Evolutionary conservation across 306 rosid genomes (phyloP).

Genomic region (Alnus rubra): DNA sequence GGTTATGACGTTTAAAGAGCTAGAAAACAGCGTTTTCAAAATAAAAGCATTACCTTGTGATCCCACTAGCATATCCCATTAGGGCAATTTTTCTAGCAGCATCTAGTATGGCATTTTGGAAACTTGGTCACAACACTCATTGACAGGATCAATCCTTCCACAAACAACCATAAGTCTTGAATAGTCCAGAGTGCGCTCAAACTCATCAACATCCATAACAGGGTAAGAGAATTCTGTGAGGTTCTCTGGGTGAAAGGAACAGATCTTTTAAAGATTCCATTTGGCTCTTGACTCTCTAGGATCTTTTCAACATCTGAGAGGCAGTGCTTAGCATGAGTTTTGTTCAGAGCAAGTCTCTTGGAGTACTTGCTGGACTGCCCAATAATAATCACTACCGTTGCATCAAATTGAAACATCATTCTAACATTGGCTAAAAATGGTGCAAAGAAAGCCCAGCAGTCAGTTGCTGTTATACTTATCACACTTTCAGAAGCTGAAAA

Average conservation of each 20-base stretch:
- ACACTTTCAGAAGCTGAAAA: conserved; percentile 43
- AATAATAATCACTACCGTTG: conserved; percentile 48
- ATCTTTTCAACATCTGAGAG: conserved; percentile 61
- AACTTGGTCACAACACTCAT: conserved; percentile 65
- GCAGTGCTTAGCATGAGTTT: conserved; percentile 55
- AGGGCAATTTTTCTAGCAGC: conserved; percentile 55
- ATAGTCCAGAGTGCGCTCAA: conserved; percentile 31
- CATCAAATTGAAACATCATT: conserved; percentile 65
- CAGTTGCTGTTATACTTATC: conserved; percentile 55
- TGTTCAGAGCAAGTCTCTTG: conserved; percentile 55
- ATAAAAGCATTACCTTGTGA: conserved; percentile 48
- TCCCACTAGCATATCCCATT: conserved; percentile 45
- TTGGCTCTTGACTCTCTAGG: conserved; percentile 60
- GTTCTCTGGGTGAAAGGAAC: conserved; percentile 45
- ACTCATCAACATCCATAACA: neutral
- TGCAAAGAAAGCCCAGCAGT: conserved; percentile 67
- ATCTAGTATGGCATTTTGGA: conserved; percentile 53
- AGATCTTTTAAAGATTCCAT: conserved; percentile 40
- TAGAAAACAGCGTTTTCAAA: neutral
- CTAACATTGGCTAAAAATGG: conserved; percentile 68
- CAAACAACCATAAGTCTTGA: conserved; percentile 63
- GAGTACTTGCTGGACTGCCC: conserved; percentile 64
- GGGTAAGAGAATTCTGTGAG: conserved; percentile 66
- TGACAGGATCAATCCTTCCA: conserved; percentile 51
- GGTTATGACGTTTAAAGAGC: neutral